These are phyloP conservation scores for Fusarium luffae DNA, from an alignment of 2,329 filamentous ascomycete genomes.

Conservation along the genomic window DNA sequence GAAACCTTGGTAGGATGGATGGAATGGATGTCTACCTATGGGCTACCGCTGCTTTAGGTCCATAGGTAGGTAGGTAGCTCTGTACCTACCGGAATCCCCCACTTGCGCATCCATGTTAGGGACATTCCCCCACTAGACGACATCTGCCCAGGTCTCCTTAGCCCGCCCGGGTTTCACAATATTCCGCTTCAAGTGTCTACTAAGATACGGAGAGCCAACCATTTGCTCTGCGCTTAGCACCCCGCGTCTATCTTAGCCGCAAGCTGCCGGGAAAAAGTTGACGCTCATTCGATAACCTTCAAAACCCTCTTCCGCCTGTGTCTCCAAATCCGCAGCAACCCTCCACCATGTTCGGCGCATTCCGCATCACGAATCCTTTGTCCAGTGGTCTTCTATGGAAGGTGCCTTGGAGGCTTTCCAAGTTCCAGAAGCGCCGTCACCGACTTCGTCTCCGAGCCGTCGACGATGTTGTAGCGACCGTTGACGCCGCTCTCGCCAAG, in stretches of 20 bases:
- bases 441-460: slow-evolving; percentile 84
- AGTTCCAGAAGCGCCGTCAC: slow-evolving; percentile 89
- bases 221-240: slow-evolving; percentile 16
- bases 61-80: not conserved
- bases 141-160: not conserved
- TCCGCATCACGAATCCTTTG: slow-evolving; percentile 81
- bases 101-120: not conserved
- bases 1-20: not conserved
- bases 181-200: slow-evolving; percentile 41
- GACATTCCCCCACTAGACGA: slow-evolving; percentile 6
- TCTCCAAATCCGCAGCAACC: slow-evolving; percentile 18
- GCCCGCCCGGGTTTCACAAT: slow-evolving; percentile 40
- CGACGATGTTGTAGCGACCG: slow-evolving; percentile 84
- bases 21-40: slow-evolving; percentile 1
- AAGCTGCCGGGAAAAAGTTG: slow-evolving; percentile 39
- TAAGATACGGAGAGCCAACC: slow-evolving; percentile 10
- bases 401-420: slow-evolving; percentile 94
- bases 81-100: not conserved
- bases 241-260: slow-evolving; percentile 32
- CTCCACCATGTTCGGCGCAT: slow-evolving; percentile 80
- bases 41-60: not conserved
- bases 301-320: slow-evolving; percentile 23
- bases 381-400: slow-evolving; percentile 92
- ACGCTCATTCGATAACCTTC: slow-evolving; percentile 36
- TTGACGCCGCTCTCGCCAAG: slow-evolving; percentile 81